Base-by-base conservation (phyloP, 257 asterid species). In the Buddleja alternifolia region DNA sequence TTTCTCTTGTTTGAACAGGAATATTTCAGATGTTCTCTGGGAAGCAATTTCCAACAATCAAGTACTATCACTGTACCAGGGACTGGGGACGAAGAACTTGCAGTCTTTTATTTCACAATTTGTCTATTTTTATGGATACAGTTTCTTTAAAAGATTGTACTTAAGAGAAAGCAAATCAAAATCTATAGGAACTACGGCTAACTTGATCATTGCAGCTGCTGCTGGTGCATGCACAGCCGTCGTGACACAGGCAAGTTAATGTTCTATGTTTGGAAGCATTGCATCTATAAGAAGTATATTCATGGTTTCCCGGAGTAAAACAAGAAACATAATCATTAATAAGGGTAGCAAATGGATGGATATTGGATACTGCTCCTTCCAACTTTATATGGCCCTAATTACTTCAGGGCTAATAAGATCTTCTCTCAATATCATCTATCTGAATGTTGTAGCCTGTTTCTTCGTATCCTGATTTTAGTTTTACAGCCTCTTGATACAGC, bases 401-500 rank as follows among this genome's bases (percentile, higher is more conserved):
- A 19, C 52, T 59, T 65, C 44, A 53, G 37, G 67, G n/a, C 67
- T 67, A 54, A 21, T 61, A 37, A 50, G 39, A 60, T 48, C 57
- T 36, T 48, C 57, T 68, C 44, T 19, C 10, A 20, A 25, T 14
- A 39, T 37, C 46, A 17, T 32, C 16, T 1, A 32, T 63, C 29
- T 59, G 65, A 45, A 53, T 47, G 52, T 1, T 63, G 41, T 47
- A 16, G 62, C 34, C 65, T 79, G 17, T 50, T 74, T 51, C 34
- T 29, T 73, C 51, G 44, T 61, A 56, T 41, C 24, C 68, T 75
- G 57, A 73, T 73, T 68, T 40, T 70, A 50, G 21, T 70, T 71
- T 50, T 53, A n/a, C 92, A 92, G 98, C 97, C 97, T 34, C 89
- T 92, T 64, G 98, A 92, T 67, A 90, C 98, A 56, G 95, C 89